Percentiles rank a stretch among this genome's conserved stretches.
These are phyloP conservation scores for Colletotrichum orchidophilum DNA, from an alignment of 2,329 filamentous ascomycete species.

Conservation along the genomic window DNA sequence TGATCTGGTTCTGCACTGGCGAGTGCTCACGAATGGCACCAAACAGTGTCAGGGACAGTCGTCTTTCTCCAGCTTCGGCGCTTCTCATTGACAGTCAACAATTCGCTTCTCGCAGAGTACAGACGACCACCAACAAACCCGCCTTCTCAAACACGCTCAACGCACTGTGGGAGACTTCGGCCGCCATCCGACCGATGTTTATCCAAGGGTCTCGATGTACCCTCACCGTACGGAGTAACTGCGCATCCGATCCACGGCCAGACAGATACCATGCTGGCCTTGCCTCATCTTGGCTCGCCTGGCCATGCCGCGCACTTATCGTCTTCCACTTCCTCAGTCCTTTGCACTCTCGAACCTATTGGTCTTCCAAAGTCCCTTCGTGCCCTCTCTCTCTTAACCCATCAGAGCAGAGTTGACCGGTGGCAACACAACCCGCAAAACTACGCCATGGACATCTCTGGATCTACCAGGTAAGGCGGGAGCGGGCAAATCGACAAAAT, in stretches of 20 bases:
- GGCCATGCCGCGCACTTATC: not conserved
- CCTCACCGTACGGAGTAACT: slow-evolving; percentile 1
- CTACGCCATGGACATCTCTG: not conserved
- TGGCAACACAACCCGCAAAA: not conserved
- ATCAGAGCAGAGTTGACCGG: not conserved
- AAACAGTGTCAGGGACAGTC: not conserved
- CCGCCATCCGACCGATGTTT: slow-evolving; percentile 17
- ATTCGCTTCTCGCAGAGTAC: not conserved
- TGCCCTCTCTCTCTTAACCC: not conserved
- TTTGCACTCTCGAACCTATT: not conserved
- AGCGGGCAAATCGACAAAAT: not conserved
- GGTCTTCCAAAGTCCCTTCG: not conserved
- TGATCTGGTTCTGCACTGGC: not conserved
- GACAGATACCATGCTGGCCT: not conserved
- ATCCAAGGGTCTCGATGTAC: slow-evolving; percentile 5
- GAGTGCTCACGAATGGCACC: not conserved
- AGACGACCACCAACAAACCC: not conserved
- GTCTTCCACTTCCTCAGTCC: not conserved
- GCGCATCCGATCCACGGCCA: slow-evolving; percentile 2
- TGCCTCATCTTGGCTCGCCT: not conserved
- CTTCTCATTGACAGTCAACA: not conserved
- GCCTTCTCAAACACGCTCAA: not conserved
- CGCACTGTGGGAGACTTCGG: slow-evolving; percentile 19
- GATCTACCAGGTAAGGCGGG: not conserved
- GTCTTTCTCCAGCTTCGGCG: not conserved